These are phyloP conservation scores for Nemania sp. DNA, from an alignment of 2,329 filamentous ascomycete species.

Conservation along the genomic window DNA sequence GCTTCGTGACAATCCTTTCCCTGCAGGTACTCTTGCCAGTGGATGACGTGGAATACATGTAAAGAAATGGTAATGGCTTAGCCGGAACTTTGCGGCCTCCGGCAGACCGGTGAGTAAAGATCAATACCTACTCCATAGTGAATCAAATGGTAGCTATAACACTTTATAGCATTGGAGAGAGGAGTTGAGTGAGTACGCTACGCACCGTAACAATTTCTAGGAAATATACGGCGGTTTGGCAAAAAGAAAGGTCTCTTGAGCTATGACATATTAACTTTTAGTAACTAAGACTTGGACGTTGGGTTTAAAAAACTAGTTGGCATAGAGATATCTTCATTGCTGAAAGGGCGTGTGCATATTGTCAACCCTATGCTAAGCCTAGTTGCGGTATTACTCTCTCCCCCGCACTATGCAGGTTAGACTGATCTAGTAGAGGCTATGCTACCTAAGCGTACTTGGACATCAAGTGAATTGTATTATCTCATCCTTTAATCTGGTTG, in stretches of 20 bases:
- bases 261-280: background rate
- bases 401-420: background rate
- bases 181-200: too few relatives aligned
- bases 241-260: background rate
- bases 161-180: background rate
- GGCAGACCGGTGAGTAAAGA: background rate
- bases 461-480: background rate
- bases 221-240: background rate
- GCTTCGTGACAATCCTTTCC: background rate
- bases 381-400: background rate
- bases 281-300: background rate
- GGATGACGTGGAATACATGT: constrained; percentile 2
- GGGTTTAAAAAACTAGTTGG: background rate
- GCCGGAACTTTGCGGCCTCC: background rate
- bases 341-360: background rate
- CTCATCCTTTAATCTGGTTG: background rate
- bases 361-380: background rate
- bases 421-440: background rate
- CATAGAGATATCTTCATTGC: background rate
- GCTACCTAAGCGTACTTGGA: background rate
- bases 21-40: background rate
- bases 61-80: background rate
- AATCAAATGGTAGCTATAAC: background rate
- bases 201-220: too few relatives aligned
- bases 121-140: background rate